phyloP scores from a whole-genome alignment of 208 protist species.

The Trypanosoma cruzi region DNA sequence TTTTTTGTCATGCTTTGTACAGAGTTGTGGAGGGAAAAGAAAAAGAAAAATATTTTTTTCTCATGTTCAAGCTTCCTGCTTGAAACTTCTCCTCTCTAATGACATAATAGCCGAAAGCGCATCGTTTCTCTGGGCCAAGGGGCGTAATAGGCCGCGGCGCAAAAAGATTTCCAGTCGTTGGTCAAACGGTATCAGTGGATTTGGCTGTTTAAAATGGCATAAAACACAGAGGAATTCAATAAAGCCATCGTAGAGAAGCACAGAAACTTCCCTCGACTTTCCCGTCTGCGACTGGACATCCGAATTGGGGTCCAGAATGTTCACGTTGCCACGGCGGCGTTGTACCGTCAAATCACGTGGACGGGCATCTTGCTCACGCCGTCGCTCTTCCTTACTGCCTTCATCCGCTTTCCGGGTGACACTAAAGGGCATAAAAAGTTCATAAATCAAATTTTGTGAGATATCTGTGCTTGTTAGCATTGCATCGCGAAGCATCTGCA shows the following conservation, averaged over 20 bases:
- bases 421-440: constrained; percentile 80
- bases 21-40: background rate
- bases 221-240: constrained; percentile 83
- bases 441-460: constrained; percentile 77
- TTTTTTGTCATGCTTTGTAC: no score
- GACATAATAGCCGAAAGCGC: constrained; percentile 35
- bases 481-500: constrained; percentile 82
- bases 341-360: constrained; percentile 30
- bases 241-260: constrained; percentile 83
- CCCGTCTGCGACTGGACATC: constrained; percentile 23
- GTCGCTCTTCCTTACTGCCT: constrained; percentile 49
- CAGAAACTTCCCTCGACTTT: constrained; percentile 38
- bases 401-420: constrained; percentile 42
- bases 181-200: constrained; percentile 79
- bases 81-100: constrained; percentile 7
- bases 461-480: constrained; percentile 92
- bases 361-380: constrained; percentile 60
- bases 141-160: constrained; percentile 71
- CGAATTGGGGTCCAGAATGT: constrained; percentile 53
- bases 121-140: constrained; percentile 69
- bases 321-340: constrained; percentile 44
- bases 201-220: constrained; percentile 87
- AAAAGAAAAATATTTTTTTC: background rate
- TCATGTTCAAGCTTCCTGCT: background rate
- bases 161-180: constrained; percentile 71